A percentile compares a stretch with the other conserved stretches of the same genome.
Evolutionary conservation across 169 alveolate species (phyloP).

Genomic region (Perkinsus marinus): DNA sequence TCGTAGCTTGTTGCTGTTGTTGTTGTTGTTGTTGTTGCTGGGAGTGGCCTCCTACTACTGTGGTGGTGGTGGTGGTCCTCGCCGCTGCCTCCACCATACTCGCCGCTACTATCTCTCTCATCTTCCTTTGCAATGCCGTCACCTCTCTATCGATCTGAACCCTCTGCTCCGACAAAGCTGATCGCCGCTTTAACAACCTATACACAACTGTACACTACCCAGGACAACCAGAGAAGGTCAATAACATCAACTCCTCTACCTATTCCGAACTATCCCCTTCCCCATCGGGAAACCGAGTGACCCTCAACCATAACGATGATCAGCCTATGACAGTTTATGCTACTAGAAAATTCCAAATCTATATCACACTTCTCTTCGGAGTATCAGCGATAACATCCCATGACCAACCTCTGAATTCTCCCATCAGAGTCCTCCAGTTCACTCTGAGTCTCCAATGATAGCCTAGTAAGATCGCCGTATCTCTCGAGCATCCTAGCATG

Average conservation of each 20-base stretch:
- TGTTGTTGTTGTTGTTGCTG: too few relatives aligned
- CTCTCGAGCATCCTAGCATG: background rate
- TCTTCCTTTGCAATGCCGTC: background rate
- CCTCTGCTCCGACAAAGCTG: background rate
- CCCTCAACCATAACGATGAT: too few relatives aligned
- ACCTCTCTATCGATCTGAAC: background rate
- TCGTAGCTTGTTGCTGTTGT: too few relatives aligned
- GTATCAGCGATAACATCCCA: too few relatives aligned
- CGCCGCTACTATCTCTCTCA: background rate
- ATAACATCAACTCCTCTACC: too few relatives aligned
- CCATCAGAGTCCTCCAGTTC: background rate
- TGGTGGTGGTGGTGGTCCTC: background rate
- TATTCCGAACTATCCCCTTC: too few relatives aligned
- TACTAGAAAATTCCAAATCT: too few relatives aligned
- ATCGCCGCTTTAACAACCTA: background rate
- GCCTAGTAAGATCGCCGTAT: background rate
- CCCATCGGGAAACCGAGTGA: too few relatives aligned
- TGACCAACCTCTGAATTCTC: background rate
- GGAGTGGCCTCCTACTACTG: background rate
- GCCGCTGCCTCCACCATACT: background rate
- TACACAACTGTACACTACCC: background rate
- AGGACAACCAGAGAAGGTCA: too few relatives aligned
- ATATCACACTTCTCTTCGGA: too few relatives aligned
- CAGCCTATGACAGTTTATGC: too few relatives aligned
- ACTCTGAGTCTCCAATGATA: background rate